Base-by-base conservation (phyloP, 2,329 filamentous ascomycete genomes). In the Microcyclospora tardicrescens region DNA sequence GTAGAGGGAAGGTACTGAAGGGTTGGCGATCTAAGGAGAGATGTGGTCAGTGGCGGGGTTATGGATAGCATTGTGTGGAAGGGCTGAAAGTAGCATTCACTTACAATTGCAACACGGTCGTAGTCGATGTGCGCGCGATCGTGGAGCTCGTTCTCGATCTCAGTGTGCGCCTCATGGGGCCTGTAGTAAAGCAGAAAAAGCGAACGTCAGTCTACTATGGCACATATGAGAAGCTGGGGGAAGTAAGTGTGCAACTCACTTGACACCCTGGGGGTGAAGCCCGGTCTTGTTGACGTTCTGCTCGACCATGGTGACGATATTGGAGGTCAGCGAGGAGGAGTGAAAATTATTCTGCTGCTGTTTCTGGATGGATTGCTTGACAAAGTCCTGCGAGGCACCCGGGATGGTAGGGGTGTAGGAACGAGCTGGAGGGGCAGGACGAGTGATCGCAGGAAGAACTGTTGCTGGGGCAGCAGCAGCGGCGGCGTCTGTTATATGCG, bases 111-210 rank as follows among this genome's bases (percentile, higher is more conserved):
- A 58, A 98, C 91, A 60, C 86, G 83, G 67, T 96, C 84, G 64
- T 96, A 98, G 74, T 98, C 91, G 60, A 98, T 98, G 74, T 98
- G 89, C 52, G 91, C 91, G 60, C 81, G 86, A 67, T 95, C 85
- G 66, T 96, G 87, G 45, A 98, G 82, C 64, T 94, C 85, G 69
- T 96, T 86, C 69, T 98, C 86, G 49, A 98, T 79, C 64, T 96
- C 91, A 34, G 91, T 96, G 76, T 95, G 89, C 62, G 93, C 82
- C 57, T 73, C 73, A 59, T 79, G 72, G 48, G 87, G 84, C 66
- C 85, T 93, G 58, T 28, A 19, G 8, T 9, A 31, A n/a, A 24
- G 19, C 19, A 24, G 19, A 24, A 24, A 28, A 16, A 10, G 31
- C 16, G 4, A 11, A 19, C 31, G 13, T 28, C 27, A 28, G n/a